Evolutionary conservation across 2,329 filamentous ascomycete genomes (phyloP).

Genomic region (Pseudogymnoascus sp.): DNA sequence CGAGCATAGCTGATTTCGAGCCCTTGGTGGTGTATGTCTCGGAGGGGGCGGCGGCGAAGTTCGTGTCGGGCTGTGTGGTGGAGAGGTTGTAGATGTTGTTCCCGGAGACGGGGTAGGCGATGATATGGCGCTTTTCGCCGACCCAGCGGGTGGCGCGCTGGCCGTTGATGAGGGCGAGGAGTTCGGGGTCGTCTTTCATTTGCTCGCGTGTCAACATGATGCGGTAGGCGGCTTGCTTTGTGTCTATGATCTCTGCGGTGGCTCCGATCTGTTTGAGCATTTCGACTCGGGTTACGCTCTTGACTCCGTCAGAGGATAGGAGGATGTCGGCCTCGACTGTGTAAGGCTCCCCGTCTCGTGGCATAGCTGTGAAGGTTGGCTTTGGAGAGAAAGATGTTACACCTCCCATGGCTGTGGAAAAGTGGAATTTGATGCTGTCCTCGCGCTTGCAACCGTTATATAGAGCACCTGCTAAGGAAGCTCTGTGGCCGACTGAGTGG

Average conservation of each 20-base stretch:
- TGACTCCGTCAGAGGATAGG: conserved; percentile 48
- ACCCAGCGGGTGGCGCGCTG: conserved; percentile 68
- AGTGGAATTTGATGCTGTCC: conserved; percentile 57
- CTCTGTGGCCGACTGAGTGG: conserved; percentile 72
- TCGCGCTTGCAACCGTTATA: conserved; percentile 62
- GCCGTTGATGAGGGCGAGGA: conserved; percentile 56
- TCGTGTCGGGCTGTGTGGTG: conserved; percentile 50
- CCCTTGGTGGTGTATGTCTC: conserved; percentile 55
- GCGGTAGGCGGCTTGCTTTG: conserved; percentile 68
- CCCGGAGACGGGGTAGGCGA: conserved; percentile 64
- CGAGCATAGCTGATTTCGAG: conserved; percentile 50
- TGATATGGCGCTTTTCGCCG: conserved; percentile 65
- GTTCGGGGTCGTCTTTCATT: conserved; percentile 58
- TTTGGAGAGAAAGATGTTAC: conserved; percentile 51
- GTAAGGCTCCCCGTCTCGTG: conserved; percentile 45
- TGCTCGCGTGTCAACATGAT: conserved; percentile 64
- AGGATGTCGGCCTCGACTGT: conserved; percentile 45
- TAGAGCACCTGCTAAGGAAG: conserved; percentile 59
- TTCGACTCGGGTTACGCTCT: conserved; percentile 40
- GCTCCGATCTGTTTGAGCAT: conserved; percentile 43
- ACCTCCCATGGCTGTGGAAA: conserved; percentile 46
- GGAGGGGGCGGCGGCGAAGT: conserved; percentile 48
- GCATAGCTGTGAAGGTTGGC: conserved; percentile 50
- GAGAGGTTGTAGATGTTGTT: conserved; percentile 59
- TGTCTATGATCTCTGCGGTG: conserved; percentile 49